phyloP scores from a whole-genome alignment of 225 moss, liverwort and hornwort genomes.

The Sphagnum tenellum region DNA sequence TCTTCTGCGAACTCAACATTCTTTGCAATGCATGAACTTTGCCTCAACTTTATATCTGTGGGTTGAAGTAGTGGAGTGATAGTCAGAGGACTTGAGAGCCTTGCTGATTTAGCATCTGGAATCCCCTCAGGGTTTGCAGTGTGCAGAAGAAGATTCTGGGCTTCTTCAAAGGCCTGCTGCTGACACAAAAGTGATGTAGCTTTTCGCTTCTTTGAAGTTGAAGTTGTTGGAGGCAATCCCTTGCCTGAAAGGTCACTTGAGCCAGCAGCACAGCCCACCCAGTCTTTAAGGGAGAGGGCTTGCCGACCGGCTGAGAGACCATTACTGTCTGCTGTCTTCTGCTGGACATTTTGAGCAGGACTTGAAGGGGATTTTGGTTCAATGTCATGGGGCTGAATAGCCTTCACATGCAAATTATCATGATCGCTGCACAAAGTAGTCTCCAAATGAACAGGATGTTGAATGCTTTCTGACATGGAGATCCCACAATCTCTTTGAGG shows the following conservation, averaged over 20 bases:
- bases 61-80: slow-evolving; percentile 4
- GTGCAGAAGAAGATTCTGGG: no score
- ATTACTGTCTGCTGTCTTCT: slow-evolving; percentile 15
- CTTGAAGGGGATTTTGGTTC: slow-evolving; percentile 4
- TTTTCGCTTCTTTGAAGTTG: no score
- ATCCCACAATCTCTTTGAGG: no score
- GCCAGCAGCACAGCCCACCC: slow-evolving; percentile 24
- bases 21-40: neutral
- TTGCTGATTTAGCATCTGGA: slow-evolving; percentile 4
- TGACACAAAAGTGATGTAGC: no score
- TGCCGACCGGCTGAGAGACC: slow-evolving; percentile 16
- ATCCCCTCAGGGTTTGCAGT: neutral
- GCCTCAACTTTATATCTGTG: slow-evolving; percentile 10
- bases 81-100: slow-evolving; percentile 7
- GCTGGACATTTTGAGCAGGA: slow-evolving; percentile 10
- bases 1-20: neutral
- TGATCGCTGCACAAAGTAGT: no score
- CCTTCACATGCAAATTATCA: no score
- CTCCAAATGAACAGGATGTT: no score
- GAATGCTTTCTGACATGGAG: no score
- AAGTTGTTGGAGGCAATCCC: no score
- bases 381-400: no score
- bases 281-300: slow-evolving; percentile 37
- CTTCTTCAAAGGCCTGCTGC: no score
- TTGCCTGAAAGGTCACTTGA: slow-evolving; percentile 3